phyloP scores from a whole-genome alignment of 139 green algal species.

The Chlamydomonas eustigma region DNA sequence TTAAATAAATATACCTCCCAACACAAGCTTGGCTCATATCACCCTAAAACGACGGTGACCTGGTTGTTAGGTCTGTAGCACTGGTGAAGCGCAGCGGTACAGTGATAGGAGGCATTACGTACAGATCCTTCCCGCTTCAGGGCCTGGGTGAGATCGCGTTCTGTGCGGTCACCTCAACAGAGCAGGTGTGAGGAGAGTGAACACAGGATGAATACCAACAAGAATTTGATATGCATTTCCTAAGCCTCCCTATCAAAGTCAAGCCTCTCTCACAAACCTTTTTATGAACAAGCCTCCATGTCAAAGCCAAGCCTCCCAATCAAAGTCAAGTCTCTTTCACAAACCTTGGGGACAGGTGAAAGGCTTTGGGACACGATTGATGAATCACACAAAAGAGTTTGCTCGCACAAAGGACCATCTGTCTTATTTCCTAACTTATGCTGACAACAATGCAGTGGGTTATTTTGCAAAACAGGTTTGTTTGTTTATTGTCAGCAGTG shows the following conservation, averaged over 20 bases:
- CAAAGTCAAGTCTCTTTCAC: no score
- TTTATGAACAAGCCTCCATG: no score
- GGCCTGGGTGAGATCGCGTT: conserved; percentile 96
- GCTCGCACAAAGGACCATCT: conserved; percentile 72
- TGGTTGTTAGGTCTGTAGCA: conserved; percentile 39
- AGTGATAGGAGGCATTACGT: conserved; percentile 94
- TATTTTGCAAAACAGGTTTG: conserved; percentile 94
- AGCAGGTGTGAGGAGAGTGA: conserved; percentile 77
- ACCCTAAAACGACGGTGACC: no score
- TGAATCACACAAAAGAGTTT: conserved; percentile 91
- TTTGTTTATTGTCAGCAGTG: no score
- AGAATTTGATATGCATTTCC: no score
- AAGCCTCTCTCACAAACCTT: no score
- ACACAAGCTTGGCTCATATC: no score
- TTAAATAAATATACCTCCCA: no score
- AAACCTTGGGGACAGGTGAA: conserved; percentile 27
- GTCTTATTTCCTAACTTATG: conserved; percentile 95
- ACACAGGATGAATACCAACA: no score
- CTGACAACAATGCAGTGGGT: conserved; percentile 97
- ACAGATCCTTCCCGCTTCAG: conserved; percentile 72
- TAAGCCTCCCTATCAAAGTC: no score
- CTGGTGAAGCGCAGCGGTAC: conserved; percentile 54
- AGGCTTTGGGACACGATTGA: conserved; percentile 66
- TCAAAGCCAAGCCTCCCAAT: no score
- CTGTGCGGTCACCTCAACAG: conserved; percentile 87